phyloP scores from a whole-genome alignment of 306 rosid species.

The Cajanus cajan region DNA sequence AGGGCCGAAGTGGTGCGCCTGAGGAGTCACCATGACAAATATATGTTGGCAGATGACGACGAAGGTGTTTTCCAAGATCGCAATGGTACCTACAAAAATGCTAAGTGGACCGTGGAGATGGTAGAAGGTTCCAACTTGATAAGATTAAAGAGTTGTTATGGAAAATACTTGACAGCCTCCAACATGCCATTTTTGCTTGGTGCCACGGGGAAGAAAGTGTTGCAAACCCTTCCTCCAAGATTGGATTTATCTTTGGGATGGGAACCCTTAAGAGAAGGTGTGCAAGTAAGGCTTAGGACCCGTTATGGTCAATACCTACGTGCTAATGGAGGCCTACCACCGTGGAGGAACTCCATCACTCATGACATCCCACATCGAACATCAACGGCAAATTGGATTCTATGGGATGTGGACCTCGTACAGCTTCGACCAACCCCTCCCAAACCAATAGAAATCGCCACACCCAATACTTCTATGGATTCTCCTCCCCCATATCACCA shows the following conservation, averaged over 20 bases:
- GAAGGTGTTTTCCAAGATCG: slow-evolving; percentile 65
- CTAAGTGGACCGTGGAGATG: slow-evolving; percentile 70
- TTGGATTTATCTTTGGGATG: slow-evolving; percentile 64
- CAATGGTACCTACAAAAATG: slow-evolving; percentile 43
- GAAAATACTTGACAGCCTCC: slow-evolving; percentile 69
- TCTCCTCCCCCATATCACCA: not conserved
- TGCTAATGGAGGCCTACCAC: slow-evolving; percentile 70
- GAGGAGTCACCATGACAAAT: slow-evolving; percentile 70
- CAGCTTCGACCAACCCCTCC: slow-evolving; percentile 40
- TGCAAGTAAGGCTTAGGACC: slow-evolving; percentile 57
- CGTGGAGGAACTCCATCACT: slow-evolving; percentile 75
- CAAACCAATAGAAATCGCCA: not conserved
- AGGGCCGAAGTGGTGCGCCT: slow-evolving; percentile 57
- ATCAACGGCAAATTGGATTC: slow-evolving; percentile 52
- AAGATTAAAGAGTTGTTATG: slow-evolving; percentile 61
- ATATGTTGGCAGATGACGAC: slow-evolving; percentile 55
- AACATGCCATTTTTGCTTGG: slow-evolving; percentile 58
- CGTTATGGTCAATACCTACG: slow-evolving; percentile 64
- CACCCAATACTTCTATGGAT: not conserved
- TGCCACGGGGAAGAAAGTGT: slow-evolving; percentile 64
- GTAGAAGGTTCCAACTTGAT: slow-evolving; percentile 17
- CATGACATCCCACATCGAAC: slow-evolving; percentile 64
- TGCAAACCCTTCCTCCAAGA: slow-evolving; percentile 51
- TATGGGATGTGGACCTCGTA: slow-evolving; percentile 72
- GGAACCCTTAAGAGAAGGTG: slow-evolving; percentile 69